Conservation (phyloP, 202 grass and related monocot genomes). For the Carex arenaria region DNA sequence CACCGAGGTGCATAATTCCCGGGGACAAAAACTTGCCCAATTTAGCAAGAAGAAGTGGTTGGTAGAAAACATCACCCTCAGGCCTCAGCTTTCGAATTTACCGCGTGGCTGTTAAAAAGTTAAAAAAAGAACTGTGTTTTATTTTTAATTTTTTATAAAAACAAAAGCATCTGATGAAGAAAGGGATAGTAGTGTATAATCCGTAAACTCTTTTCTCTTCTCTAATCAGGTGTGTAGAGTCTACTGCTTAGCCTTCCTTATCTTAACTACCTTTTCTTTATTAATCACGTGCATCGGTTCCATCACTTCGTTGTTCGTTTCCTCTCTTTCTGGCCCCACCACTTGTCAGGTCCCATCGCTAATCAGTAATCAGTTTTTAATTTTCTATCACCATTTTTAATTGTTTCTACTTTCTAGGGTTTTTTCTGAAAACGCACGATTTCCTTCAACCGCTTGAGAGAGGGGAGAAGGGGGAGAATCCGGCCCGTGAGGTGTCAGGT, state of each 20-base stretch:
- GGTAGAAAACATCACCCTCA: constrained; percentile 13
- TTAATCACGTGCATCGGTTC: constrained; percentile 31
- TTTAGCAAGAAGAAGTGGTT: constrained; percentile 15
- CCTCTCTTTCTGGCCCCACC: constrained; percentile 34
- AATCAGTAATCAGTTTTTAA: constrained; percentile 31
- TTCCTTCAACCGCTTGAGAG: constrained; percentile 63
- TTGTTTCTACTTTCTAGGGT: constrained; percentile 30
- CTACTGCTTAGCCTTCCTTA: constrained; percentile 16
- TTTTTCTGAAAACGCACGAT: constrained; percentile 72
- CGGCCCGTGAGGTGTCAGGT: constrained; percentile 7
- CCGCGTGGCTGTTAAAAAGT: constrained; percentile 9
- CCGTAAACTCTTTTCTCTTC: neutral
- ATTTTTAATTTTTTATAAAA: neutral
- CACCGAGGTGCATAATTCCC: constrained; percentile 7
- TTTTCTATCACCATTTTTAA: neutral
- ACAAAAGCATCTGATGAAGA: neutral
- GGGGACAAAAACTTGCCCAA: constrained; percentile 27
- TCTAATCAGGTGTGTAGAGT: neutral
- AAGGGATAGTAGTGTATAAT: neutral
- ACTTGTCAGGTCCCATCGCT: constrained; percentile 15
- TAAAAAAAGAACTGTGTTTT: neutral
- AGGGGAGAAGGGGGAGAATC: constrained; percentile 24
- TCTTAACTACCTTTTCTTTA: constrained; percentile 19
- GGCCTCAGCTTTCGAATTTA: neutral
- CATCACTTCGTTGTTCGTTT: constrained; percentile 28